These are phyloP conservation scores for Penicillium diatomitis DNA, from an alignment of 495 filamentous ascomycete species.

Conservation along the genomic window DNA sequence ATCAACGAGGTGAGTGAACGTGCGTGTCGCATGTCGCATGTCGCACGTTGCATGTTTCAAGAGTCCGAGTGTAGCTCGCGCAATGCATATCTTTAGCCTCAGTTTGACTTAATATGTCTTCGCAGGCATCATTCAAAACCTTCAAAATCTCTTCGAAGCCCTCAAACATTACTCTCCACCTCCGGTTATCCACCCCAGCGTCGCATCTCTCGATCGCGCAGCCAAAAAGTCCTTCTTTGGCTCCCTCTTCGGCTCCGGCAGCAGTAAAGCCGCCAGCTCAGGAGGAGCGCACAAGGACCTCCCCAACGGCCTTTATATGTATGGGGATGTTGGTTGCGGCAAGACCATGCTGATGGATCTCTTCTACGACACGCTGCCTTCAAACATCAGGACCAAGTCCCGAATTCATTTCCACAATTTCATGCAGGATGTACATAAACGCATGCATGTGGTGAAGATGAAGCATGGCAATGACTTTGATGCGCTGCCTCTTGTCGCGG, in stretches of 20 bases:
- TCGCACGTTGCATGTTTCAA: neutral
- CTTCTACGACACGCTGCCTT: slow-evolving; percentile 88
- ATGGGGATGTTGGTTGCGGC: slow-evolving; percentile 92
- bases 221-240: slow-evolving; percentile 60
- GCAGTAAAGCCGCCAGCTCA: slow-evolving; percentile 17
- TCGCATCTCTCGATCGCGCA: slow-evolving; percentile 30
- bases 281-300: slow-evolving; percentile 59
- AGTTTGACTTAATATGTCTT: too few relatives aligned
- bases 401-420: slow-evolving; percentile 98
- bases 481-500: slow-evolving; percentile 84
- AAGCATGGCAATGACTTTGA: slow-evolving; percentile 84
- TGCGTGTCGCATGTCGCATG: neutral
- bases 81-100: too few relatives aligned
- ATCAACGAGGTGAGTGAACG: slow-evolving; percentile 64
- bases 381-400: slow-evolving; percentile 74
- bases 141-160: slow-evolving; percentile 84
- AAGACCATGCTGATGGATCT: slow-evolving; percentile 99
- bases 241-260: slow-evolving; percentile 53
- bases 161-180: slow-evolving; percentile 65
- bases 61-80: too few relatives aligned
- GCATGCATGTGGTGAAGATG: slow-evolving; percentile 84
- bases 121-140: slow-evolving; percentile 70
- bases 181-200: slow-evolving; percentile 62
- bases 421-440: slow-evolving; percentile 96
- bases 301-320: slow-evolving; percentile 88